Percentiles rank a stretch among this genome's conserved stretches.
These are phyloP conservation scores for Parascedosporium putredinis DNA, from an alignment of 2,329 filamentous ascomycete species.

Conservation along the genomic window DNA sequence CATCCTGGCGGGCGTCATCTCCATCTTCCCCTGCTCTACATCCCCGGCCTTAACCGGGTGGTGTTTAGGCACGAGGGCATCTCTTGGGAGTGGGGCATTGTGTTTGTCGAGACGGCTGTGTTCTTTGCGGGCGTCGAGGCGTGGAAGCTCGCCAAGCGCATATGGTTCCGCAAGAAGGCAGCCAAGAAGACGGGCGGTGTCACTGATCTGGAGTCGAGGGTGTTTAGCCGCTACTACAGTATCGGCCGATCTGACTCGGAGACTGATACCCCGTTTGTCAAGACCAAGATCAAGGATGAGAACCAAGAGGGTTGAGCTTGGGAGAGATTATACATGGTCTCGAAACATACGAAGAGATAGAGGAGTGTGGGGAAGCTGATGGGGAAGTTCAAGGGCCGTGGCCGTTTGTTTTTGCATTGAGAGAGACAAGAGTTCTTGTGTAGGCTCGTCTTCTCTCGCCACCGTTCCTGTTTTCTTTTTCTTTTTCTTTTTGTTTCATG, in stretches of 20 bases:
- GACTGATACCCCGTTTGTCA: constrained; percentile 7
- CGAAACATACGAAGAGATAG: too few relatives aligned
- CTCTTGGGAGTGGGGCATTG: constrained; percentile 59
- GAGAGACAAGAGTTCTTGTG: too few relatives aligned
- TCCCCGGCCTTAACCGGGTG: constrained; percentile 53
- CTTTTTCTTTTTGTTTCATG: not conserved
- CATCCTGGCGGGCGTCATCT: constrained; percentile 41
- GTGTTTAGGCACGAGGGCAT: constrained; percentile 60
- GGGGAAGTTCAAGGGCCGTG: too few relatives aligned
- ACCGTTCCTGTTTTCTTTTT: too few relatives aligned
- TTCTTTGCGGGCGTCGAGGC: constrained; percentile 55
- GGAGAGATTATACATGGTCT: too few relatives aligned
- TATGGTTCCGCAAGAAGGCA: constrained; percentile 31
- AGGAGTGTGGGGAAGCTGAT: too few relatives aligned
- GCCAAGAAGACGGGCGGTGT: constrained; percentile 14
- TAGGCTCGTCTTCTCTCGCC: too few relatives aligned
- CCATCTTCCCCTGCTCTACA: constrained; percentile 54
- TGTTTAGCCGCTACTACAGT: constrained; percentile 22
- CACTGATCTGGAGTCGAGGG: constrained; percentile 19
- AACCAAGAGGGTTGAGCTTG: not conserved
- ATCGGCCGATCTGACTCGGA: constrained; percentile 12
- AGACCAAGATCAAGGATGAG: constrained; percentile 10
- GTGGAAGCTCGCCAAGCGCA: constrained; percentile 59
- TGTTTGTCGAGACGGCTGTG: constrained; percentile 47
- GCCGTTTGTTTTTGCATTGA: too few relatives aligned